phyloP scores from a whole-genome alignment of 1,284 basidiomycete genomes.

The Ustilago curta region DNA sequence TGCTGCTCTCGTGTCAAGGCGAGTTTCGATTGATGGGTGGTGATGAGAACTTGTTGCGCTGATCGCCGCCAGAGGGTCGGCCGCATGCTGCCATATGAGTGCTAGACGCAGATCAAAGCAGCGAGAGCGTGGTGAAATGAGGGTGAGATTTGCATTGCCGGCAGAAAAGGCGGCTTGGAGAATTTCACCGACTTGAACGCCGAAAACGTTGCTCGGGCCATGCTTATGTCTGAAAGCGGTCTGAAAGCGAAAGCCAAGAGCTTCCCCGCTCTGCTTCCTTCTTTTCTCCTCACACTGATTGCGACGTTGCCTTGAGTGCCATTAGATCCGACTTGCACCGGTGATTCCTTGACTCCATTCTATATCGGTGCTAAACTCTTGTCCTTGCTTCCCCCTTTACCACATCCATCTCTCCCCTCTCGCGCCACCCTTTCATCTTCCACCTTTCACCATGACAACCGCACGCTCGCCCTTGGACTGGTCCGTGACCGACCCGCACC shows the following conservation, averaged over 20 bases:
- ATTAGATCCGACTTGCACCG: conserved; percentile 3
- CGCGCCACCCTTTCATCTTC: not conserved
- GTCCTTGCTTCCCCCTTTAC: not conserved
- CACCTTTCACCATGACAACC: conserved; percentile 1
- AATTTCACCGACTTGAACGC: conserved; percentile 10
- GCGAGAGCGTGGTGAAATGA: not conserved
- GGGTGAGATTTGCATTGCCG: conserved; percentile 7
- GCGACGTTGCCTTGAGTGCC: not conserved
- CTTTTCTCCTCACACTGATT: not conserved
- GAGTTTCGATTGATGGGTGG: too few relatives aligned
- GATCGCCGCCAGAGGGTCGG: not conserved
- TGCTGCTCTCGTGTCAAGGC: too few relatives aligned
- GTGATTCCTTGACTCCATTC: not conserved
- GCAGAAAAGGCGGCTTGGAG: not conserved
- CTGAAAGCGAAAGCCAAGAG: not conserved
- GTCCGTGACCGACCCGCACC: conserved; percentile 41
- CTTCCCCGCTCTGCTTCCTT: conserved; percentile 1
- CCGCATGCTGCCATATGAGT: not conserved
- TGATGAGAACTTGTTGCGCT: not conserved
- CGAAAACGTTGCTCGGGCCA: conserved; percentile 15
- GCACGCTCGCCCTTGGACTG: conserved; percentile 42
- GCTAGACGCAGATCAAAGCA: not conserved
- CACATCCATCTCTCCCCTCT: not conserved
- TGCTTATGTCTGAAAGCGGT: conserved; percentile 6
- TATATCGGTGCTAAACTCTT: not conserved